Percentiles rank a stretch among this genome's conserved stretches.
phyloP scores from a whole-genome alignment of 139 green algal genomes.

The Dunaliella sp. region DNA sequence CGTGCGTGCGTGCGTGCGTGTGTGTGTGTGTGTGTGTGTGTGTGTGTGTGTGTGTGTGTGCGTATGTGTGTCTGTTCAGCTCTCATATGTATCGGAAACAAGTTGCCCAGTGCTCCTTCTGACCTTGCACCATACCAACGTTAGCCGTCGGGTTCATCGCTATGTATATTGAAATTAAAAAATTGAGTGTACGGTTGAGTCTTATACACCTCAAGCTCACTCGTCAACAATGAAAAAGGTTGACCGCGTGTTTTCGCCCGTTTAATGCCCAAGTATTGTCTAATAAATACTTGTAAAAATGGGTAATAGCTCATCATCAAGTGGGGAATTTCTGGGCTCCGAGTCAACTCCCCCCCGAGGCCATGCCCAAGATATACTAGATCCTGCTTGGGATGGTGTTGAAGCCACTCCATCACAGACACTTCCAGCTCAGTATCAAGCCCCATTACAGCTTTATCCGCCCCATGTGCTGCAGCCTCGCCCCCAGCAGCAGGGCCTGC shows the following conservation, averaged over 20 bases:
- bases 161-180: neutral
- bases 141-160: neutral
- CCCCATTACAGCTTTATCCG: no score
- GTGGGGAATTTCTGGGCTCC: neutral
- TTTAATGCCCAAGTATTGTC: neutral
- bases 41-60: neutral
- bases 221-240: neutral
- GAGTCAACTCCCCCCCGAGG: neutral
- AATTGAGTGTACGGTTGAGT: neutral
- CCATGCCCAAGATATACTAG: neutral
- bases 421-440: no score
- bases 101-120: neutral
- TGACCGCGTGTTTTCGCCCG: neutral
- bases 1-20: neutral
- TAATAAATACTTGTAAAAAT: neutral
- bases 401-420: no score
- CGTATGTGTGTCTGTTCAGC: neutral
- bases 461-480: no score
- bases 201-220: neutral
- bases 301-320: neutral
- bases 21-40: neutral
- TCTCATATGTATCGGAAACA: neutral
- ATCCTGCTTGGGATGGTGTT: neutral
- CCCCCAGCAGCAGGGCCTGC: no score
- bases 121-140: neutral